phyloP scores from a whole-genome alignment of 208 protist species.

The Trypanosomatidae sp. region DNA sequence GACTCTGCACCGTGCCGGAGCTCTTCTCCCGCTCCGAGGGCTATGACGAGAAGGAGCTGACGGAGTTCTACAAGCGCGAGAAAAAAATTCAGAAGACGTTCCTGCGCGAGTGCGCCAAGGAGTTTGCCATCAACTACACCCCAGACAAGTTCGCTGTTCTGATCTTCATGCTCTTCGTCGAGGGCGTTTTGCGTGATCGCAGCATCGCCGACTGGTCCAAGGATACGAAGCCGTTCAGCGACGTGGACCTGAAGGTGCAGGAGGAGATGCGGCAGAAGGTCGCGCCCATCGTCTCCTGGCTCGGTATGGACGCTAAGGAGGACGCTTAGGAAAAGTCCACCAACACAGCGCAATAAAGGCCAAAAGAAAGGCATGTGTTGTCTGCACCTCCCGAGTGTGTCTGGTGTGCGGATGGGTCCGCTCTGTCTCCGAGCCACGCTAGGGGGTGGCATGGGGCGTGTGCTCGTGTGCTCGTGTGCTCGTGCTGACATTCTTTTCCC shows the following conservation, averaged over 20 bases:
- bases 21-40: slow-evolving; percentile 36
- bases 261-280: slow-evolving; percentile 48
- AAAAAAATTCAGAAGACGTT: slow-evolving; percentile 57
- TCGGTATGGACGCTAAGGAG: slow-evolving; percentile 40
- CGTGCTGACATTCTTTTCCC: not conserved
- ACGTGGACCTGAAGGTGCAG: slow-evolving; percentile 25
- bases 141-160: slow-evolving; percentile 57
- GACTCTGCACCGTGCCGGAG: slow-evolving; percentile 60
- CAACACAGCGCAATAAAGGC: too few relatives aligned
- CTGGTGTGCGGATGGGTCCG: not conserved
- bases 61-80: slow-evolving; percentile 64
- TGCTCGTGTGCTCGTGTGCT: too few relatives aligned
- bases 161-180: slow-evolving; percentile 80
- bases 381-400: not conserved
- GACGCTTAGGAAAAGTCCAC: slow-evolving; percentile 10
- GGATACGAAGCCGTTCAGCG: slow-evolving; percentile 22
- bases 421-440: not conserved
- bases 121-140: slow-evolving; percentile 40
- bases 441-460: not conserved
- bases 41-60: slow-evolving; percentile 62
- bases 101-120: slow-evolving; percentile 53
- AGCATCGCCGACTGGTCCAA: slow-evolving; percentile 58
- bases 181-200: slow-evolving; percentile 55
- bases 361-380: slow-evolving; percentile 4
- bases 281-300: slow-evolving; percentile 57